Percentiles rank a stretch among this genome's conserved stretches.
phyloP scores from a whole-genome alignment of 116 monocot species.

The Posidonia oceanica region DNA sequence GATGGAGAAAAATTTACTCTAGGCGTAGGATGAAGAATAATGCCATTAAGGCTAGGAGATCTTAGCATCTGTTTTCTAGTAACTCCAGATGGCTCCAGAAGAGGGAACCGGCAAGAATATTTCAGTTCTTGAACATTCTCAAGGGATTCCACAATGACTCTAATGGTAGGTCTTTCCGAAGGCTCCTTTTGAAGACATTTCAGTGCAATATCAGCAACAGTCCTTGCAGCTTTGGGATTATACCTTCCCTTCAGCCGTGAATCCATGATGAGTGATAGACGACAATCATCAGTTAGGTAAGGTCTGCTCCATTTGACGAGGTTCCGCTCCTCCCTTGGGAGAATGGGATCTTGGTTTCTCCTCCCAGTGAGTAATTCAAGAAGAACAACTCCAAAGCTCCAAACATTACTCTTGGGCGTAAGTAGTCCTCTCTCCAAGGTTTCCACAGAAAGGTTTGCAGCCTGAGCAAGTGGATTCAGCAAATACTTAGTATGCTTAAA shows the following conservation, averaged over 20 bases:
- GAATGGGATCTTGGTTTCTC: conserved; percentile 51
- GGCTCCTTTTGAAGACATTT: conserved; percentile 80
- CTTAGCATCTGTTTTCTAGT: conserved; percentile 57
- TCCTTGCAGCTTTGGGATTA: conserved; percentile 63
- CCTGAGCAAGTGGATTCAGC: conserved; percentile 18
- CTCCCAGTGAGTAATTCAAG: conserved; percentile 82
- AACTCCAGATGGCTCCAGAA: conserved; percentile 59
- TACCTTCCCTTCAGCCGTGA: conserved; percentile 69
- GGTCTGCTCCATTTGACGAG: conserved; percentile 83
- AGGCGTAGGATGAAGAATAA: conserved; percentile 18
- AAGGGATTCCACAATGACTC: conserved; percentile 52
- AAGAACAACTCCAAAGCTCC: conserved; percentile 79
- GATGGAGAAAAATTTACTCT: conserved; percentile 27
- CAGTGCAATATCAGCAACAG: conserved; percentile 60
- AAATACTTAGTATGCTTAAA: not conserved
- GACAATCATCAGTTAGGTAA: conserved; percentile 73
- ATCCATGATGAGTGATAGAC: conserved; percentile 82
- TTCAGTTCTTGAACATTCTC: conserved; percentile 68
- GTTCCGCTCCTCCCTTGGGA: conserved; percentile 81
- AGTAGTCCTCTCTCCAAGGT: conserved; percentile 75
- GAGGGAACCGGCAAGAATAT: conserved; percentile 46
- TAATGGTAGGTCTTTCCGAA: conserved; percentile 86
- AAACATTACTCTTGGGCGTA: conserved; percentile 92
- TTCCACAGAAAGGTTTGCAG: conserved; percentile 61
- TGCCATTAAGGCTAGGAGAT: conserved; percentile 62